Base-by-base conservation (phyloP, 2,329 filamentous ascomycete genomes). In the Plectosphaerella plurivora region DNA sequence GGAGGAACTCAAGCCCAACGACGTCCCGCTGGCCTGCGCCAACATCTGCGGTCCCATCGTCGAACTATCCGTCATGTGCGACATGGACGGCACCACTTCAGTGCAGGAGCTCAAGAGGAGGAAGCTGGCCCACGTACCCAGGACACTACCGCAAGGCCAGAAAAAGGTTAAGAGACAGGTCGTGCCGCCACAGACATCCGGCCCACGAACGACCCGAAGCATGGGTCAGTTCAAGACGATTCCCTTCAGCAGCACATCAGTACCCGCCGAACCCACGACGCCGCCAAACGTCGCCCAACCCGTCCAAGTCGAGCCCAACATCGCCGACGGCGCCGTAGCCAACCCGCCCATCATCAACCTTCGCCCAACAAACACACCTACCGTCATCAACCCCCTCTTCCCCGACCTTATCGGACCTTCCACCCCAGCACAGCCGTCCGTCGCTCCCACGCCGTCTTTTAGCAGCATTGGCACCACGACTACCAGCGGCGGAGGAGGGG, bases 1-100 rank as follows among this genome's bases (percentile, higher is more conserved):
- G 24, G 65, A 68, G 35, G 63, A 63, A 28, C 59, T 74, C 36
- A 63, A 62, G 16, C 60, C 65, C 12, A 60, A 68, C 20, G 66
- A 70, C 24, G 67, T 74, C 15, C 71, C 71, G 33, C 53, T 72
- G 20, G 61, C 63, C 50, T 74, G 71, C 53, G 69, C 69, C 36
- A 67, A 66, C 39, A 73, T 74, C 49, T 74, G 71, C 60, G 71
- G 70, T 5, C 71, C 71, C 49, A 67, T 74, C 47, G 69, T 74
- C 52, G 71, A 74, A 59, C 59, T 74, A n/a, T 68, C 68, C 33
- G 60, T 60, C 10, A 64, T 65, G 45, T 74, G 71, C 62, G 63
- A 64, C 55, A 47, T 62, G 33, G 57, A 59, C 24, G 50, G 51
- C 45, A 50, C 47, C 16, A 51, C 61, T 9, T 59, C 63, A 49